These are phyloP conservation scores for Russula sp. DNA, from an alignment of 768 basidiomycete species.

Conservation along the genomic window DNA sequence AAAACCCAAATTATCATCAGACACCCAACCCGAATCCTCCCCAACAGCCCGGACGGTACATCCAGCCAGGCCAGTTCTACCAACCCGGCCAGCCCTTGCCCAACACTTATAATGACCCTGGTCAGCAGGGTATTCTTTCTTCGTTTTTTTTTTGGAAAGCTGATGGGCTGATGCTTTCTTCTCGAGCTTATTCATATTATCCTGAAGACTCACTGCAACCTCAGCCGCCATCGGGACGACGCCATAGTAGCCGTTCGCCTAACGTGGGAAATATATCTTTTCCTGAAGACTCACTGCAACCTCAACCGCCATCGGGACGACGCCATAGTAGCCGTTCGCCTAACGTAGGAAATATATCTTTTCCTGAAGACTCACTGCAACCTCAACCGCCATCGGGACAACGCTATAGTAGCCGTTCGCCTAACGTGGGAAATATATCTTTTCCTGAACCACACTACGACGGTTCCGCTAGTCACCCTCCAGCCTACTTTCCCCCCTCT, in stretches of 20 bases:
- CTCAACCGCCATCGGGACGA: no score
- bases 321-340: no score
- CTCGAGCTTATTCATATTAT: background rate
- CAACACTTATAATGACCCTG: background rate
- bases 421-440: background rate
- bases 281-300: no score
- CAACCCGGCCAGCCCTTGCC: background rate
- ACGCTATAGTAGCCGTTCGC: background rate
- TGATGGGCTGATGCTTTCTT: background rate
- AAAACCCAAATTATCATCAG: background rate
- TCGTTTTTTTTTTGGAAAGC: no score
- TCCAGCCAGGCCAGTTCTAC: no score
- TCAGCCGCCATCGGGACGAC: background rate
- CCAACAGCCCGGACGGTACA: background rate
- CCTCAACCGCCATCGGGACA: background rate
- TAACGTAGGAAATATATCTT: no score
- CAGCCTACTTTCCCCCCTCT: background rate
- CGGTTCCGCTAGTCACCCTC: background rate
- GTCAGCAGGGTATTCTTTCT: slow-evolving; percentile 4
- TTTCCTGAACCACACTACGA: slow-evolving; percentile 6
- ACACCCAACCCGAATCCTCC: background rate
- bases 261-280: background rate
- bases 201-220: background rate
- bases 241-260: background rate
- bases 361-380: background rate